Base-by-base conservation (phyloP, 345 rosid genomes). In the Arabidopsis suecica region DNA sequence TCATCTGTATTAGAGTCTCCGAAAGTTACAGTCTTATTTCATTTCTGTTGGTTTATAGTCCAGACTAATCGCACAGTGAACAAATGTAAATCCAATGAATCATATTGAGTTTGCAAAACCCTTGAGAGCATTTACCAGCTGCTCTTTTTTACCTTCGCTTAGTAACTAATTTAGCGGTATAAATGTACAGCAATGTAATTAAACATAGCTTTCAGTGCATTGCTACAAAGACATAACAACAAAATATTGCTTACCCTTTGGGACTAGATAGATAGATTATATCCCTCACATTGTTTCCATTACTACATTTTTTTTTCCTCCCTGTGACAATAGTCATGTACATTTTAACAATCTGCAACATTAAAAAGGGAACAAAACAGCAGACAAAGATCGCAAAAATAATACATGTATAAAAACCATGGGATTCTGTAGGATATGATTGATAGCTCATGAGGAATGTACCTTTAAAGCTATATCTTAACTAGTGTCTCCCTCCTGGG, bases 381-480 rank as follows among this genome's bases (percentile, higher is more conserved):
- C 18, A 28, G 36, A 11, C 9, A 3, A 34, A 58, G 44, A 16
- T 22, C 5, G 9, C 7, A 28, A 32, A 40, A 13, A 36, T 6
- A 61, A 22, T 65, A 71, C 36, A 45, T 42, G 53, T 18, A 62
- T 36, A 44, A 55, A 59, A 58, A 58, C 60, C 36, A 28, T 3
- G n/a, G 23, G 8, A 7, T 13, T 18, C 48, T 64, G 0, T 37
- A 48, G 14, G 60, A 49, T 65, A 25, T 48, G 60, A 48, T 14
- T 1, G 42, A 18, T 38, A 60, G 73, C 79, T 74, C 18, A 18
- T n/a, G 44, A 65, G 62, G 65, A 16, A 57, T 69, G 75, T 74
- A 85, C 93, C 93, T 86, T 79, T 53, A 40, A 1, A 66, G 69
- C 74, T 77, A 75, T 77, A 75, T 77, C 83, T 80, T 69, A 78